These are phyloP conservation scores for Neoboletus brunneissimus DNA, from an alignment of 768 basidiomycete species.

Conservation along the genomic window DNA sequence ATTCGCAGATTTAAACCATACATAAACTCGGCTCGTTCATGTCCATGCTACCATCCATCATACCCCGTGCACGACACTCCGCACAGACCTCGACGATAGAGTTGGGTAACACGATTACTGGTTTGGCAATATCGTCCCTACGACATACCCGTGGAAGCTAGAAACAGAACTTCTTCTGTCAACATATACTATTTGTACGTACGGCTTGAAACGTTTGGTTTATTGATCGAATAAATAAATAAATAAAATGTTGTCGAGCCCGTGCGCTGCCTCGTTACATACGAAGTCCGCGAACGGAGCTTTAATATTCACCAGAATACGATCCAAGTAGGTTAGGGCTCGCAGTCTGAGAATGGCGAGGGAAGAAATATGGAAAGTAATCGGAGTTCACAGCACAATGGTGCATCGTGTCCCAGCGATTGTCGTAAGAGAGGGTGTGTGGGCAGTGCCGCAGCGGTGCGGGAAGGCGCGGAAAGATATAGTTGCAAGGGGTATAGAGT, in stretches of 20 bases:
- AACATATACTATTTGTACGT: conserved; percentile 5
- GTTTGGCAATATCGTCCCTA: conserved; percentile 6
- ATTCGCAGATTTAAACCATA: conserved; percentile 9
- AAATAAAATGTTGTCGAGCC: background rate
- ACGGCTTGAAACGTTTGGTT: conserved; percentile 1
- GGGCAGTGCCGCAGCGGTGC: background rate
- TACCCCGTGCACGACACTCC: background rate
- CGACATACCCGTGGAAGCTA: background rate
- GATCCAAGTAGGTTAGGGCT: background rate
- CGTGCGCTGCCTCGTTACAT: background rate
- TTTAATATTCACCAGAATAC: background rate
- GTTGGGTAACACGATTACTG: background rate
- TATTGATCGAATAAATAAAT: background rate
- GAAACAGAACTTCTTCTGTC: conserved; percentile 4
- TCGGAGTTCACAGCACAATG: background rate
- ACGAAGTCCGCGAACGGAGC: background rate
- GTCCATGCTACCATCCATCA: background rate
- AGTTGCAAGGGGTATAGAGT: background rate
- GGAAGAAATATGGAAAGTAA: background rate
- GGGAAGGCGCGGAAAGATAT: background rate
- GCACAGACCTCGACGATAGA: background rate
- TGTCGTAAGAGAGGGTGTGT: background rate
- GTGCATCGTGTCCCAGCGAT: background rate
- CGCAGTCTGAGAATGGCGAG: background rate
- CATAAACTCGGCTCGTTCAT: conserved; percentile 3